A percentile compares a stretch with the other conserved stretches of the same genome.
phyloP scores from a whole-genome alignment of 192 early-diverging fungal genomes.

The Coemansia asiatica region DNA sequence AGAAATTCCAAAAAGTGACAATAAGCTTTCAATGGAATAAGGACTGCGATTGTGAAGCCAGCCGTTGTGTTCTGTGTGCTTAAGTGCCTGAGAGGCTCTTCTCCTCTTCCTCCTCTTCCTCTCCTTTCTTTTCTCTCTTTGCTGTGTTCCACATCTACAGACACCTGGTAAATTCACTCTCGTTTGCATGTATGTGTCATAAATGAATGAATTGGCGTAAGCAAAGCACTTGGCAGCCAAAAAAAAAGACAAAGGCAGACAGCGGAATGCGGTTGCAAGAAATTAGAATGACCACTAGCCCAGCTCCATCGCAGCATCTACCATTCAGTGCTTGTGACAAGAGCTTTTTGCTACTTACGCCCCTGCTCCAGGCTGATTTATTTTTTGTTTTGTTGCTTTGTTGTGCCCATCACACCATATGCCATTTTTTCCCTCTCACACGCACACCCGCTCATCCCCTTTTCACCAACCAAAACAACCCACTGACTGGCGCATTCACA shows the following conservation, averaged over 20 bases:
- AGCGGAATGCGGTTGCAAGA: background rate
- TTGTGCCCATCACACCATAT: background rate
- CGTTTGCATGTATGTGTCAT: background rate
- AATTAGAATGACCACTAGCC: too few relatives aligned
- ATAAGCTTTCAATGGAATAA: background rate
- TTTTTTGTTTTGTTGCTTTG: background rate
- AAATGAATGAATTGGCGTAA: too few relatives aligned
- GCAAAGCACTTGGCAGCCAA: too few relatives aligned
- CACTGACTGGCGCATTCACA: background rate
- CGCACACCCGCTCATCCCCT: background rate
- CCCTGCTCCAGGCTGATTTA: background rate
- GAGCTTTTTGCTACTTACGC: background rate
- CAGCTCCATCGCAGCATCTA: too few relatives aligned
- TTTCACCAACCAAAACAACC: background rate
- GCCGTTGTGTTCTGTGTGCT: background rate
- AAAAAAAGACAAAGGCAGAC: background rate
- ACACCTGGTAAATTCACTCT: background rate
- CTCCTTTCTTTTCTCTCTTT: background rate
- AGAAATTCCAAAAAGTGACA: background rate
- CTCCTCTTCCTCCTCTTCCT: background rate
- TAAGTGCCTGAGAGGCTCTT: too few relatives aligned
- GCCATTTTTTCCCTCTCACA: background rate
- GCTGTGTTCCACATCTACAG: background rate
- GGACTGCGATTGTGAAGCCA: background rate
- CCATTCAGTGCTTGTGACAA: too few relatives aligned